Evolutionary conservation across 1,139 yeast species (phyloP).

Genomic region (Yamadazyma epiphylla): DNA sequence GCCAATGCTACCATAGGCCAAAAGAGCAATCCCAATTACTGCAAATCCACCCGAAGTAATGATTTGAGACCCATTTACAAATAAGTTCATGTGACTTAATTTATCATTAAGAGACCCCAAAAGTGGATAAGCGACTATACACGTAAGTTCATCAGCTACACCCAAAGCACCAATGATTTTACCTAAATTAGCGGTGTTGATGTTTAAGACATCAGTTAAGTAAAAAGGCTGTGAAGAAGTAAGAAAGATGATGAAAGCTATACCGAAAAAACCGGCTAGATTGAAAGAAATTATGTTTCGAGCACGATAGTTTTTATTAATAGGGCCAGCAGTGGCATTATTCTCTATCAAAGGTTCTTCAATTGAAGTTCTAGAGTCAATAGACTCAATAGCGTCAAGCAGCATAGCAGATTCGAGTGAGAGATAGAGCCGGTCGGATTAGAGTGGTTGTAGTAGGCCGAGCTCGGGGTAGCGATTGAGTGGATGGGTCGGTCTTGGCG

Average conservation of each 20-base stretch:
- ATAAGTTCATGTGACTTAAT: conserved; percentile 20
- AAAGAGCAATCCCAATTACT: conserved; percentile 43
- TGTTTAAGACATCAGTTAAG: conserved; percentile 51
- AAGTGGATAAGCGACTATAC: conserved; percentile 55
- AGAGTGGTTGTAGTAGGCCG: no score
- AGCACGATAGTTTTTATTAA: conserved; percentile 9
- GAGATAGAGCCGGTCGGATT: no score
- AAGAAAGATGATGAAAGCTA: conserved; percentile 63
- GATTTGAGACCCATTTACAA: conserved; percentile 47
- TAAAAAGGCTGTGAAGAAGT: conserved; percentile 68
- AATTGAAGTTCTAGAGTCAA: no score
- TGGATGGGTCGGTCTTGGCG: no score
- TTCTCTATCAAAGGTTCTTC: no score
- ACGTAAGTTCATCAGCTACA: conserved; percentile 56
- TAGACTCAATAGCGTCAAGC: no score
- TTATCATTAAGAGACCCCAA: conserved; percentile 64
- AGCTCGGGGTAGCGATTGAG: no score
- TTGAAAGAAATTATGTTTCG: conserved; percentile 22
- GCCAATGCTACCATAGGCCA: conserved; percentile 50
- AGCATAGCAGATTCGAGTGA: no score
- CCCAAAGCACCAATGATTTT: conserved; percentile 58
- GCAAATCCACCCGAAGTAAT: conserved; percentile 48
- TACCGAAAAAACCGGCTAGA: conserved; percentile 44
- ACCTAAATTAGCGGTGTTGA: conserved; percentile 45
- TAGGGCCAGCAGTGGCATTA: no score